Evolutionary conservation across 192 early-diverging fungal species (phyloP).

Genomic region (Backusella circina): DNA sequence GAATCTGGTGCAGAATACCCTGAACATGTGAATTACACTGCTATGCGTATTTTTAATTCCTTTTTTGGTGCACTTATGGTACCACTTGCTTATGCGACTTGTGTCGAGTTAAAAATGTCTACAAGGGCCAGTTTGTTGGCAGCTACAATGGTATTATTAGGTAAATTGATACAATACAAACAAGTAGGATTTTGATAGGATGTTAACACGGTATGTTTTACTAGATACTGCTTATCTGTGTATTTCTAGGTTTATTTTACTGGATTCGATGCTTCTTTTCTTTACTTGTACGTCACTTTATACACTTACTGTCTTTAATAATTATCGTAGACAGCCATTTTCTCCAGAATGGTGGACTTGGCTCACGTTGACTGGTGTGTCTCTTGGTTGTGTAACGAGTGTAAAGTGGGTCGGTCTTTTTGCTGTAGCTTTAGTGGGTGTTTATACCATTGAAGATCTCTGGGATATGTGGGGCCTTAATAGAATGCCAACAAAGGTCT

Average conservation of each 20-base stretch:
- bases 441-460: constrained; percentile 89
- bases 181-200: not conserved
- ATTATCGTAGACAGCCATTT: constrained; percentile 52
- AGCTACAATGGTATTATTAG: constrained; percentile 75
- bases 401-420: constrained; percentile 98
- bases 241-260: constrained; percentile 87
- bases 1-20: constrained; percentile 80
- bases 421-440: constrained; percentile 84
- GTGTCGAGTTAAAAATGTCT: constrained; percentile 68
- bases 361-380: constrained; percentile 78
- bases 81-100: constrained; percentile 89
- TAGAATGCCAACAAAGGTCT: constrained; percentile 53
- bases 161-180: constrained; percentile 39
- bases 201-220: constrained; percentile 52
- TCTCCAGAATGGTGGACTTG: constrained; percentile 84
- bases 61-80: constrained; percentile 85
- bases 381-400: constrained; percentile 77
- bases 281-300: constrained; percentile 75
- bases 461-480: constrained; percentile 83
- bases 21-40: constrained; percentile 73
- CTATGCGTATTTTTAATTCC: constrained; percentile 89
- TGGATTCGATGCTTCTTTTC: constrained; percentile 94
- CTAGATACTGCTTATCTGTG: constrained; percentile 66
- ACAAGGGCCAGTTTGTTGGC: constrained; percentile 65
- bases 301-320: constrained; percentile 62